These are phyloP conservation scores for Trifolium subterraneum DNA, from an alignment of 306 rosid species.

Conservation along the genomic window DNA sequence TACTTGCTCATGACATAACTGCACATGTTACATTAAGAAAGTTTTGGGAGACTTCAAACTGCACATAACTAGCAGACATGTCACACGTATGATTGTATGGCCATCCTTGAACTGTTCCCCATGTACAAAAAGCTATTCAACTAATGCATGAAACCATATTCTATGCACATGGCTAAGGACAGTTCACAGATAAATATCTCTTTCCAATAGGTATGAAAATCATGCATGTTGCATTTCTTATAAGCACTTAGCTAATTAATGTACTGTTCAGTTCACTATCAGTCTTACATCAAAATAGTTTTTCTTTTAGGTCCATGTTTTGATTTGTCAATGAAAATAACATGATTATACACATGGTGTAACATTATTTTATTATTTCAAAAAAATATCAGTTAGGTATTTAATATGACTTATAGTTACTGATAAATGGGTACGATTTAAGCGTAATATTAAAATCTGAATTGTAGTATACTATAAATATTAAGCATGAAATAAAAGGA, in stretches of 20 bases:
- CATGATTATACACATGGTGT: not conserved
- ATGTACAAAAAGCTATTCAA: slow-evolving; percentile 24
- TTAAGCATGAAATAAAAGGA: too few species aligned
- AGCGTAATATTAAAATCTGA: too few species aligned
- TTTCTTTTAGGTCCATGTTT: not conserved
- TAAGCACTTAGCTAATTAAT: not conserved
- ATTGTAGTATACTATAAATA: too few species aligned
- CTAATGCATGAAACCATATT: slow-evolving; percentile 29
- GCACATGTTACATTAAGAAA: not conserved
- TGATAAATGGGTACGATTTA: too few species aligned
- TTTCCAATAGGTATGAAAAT: not conserved
- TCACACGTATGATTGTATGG: slow-evolving; percentile 35
- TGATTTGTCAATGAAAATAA: slow-evolving; percentile 22
- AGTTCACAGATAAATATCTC: not conserved
- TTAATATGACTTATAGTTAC: too few species aligned
- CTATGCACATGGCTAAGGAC: slow-evolving; percentile 37
- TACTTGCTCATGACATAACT: not conserved
- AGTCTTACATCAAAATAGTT: not conserved
- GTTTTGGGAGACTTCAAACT: slow-evolving; percentile 19
- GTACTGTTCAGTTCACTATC: not conserved
- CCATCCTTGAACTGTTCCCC: slow-evolving; percentile 36
- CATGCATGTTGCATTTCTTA: slow-evolving; percentile 3
- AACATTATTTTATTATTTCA: not conserved
- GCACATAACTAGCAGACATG: slow-evolving; percentile 6
- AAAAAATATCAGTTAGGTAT: too few species aligned